Evolutionary conservation across 192 early-diverging fungal genomes (phyloP).

Genomic region (Entomortierella chlamydospora): DNA sequence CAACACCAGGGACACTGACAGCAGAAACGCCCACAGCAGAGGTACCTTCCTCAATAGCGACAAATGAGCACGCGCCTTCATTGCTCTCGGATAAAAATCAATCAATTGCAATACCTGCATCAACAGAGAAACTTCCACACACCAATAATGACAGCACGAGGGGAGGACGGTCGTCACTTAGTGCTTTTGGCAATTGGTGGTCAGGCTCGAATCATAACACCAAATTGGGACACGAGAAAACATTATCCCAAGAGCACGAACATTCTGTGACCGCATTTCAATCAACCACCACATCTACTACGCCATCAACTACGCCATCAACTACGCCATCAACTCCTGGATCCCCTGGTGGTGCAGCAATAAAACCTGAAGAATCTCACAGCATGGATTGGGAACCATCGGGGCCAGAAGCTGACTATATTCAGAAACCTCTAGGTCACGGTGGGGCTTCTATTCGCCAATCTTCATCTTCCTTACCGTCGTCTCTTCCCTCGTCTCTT

Average conservation of each 20-base stretch:
- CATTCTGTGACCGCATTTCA: background rate
- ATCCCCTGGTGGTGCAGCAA: background rate
- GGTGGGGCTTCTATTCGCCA: background rate
- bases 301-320: slow-evolving; percentile 9
- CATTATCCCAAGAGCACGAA: slow-evolving; percentile 4
- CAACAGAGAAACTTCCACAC: background rate
- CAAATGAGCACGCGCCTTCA: background rate
- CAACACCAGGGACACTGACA: background rate
- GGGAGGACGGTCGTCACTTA: slow-evolving; percentile 13
- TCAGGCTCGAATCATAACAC: slow-evolving; percentile 21
- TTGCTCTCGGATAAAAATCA: background rate
- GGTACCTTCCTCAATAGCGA: background rate
- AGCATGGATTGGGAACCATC: slow-evolving; percentile 44
- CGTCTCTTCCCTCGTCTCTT: slow-evolving; percentile 30
- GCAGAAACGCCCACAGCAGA: background rate
- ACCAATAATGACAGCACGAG: slow-evolving; percentile 2
- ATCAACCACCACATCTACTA: background rate
- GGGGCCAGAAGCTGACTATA: slow-evolving; percentile 22
- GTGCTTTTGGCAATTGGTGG: slow-evolving; percentile 32
- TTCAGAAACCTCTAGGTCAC: background rate
- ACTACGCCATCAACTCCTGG: background rate
- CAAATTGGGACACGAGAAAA: slow-evolving; percentile 4
- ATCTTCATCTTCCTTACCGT: background rate
- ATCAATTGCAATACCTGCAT: background rate
- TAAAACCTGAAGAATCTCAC: background rate